Evolutionary conservation across 2,329 filamentous ascomycete genomes (phyloP).

Genomic region (Septoria petroselini): DNA sequence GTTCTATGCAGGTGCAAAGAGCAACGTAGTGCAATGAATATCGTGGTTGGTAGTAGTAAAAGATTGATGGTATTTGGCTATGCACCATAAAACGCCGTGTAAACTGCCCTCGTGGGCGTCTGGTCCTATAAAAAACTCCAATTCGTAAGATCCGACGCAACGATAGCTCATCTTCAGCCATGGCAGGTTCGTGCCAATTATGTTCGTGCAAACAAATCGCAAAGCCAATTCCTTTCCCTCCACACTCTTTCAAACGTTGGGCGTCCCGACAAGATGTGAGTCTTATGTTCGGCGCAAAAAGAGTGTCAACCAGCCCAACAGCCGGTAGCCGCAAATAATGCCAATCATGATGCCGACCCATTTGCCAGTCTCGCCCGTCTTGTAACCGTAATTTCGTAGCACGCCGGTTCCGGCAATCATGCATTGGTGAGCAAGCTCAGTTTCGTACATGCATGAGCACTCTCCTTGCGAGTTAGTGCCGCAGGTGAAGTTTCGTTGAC

Average conservation of each 20-base stretch:
- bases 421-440: slow-evolving; percentile 60
- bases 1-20: too few relatives aligned
- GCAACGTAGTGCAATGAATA: too few relatives aligned
- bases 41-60: too few relatives aligned
- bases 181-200: too few relatives aligned
- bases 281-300: slow-evolving; percentile 37
- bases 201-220: too few relatives aligned
- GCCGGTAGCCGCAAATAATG: slow-evolving; percentile 70
- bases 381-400: slow-evolving; percentile 66
- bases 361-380: slow-evolving; percentile 59
- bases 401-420: slow-evolving; percentile 69
- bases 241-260: not conserved
- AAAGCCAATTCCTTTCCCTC: too few relatives aligned
- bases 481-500: slow-evolving; percentile 61
- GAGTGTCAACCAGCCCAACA: slow-evolving; percentile 65
- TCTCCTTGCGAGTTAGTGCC: slow-evolving; percentile 38
- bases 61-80: too few relatives aligned
- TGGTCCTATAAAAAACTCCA: too few relatives aligned
- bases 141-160: too few relatives aligned
- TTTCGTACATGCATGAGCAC: slow-evolving; percentile 70
- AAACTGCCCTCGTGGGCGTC: not conserved
- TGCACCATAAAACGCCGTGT: not conserved
- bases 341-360: slow-evolving; percentile 75
- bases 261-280: not conserved
- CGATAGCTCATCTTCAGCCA: too few relatives aligned